phyloP scores from a whole-genome alignment of 805 yeast species.

The Groenewaldozyma tartarivorans region DNA sequence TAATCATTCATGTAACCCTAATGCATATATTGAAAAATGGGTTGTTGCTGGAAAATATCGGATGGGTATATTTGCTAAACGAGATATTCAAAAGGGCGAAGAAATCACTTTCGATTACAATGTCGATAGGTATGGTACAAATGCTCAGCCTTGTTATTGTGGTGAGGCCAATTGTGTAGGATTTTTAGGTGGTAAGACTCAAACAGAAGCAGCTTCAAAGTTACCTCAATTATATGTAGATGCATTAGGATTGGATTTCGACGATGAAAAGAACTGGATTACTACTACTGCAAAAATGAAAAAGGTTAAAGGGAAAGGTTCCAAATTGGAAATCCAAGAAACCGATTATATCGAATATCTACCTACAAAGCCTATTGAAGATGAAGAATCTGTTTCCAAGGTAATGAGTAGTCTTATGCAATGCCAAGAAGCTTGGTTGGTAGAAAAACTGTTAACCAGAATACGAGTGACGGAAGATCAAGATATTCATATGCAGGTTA shows the following conservation, averaged over 20 bases:
- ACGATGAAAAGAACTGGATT: conserved; percentile 50
- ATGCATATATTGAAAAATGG: conserved; percentile 95
- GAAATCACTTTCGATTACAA: conserved; percentile 89
- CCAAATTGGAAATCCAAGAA: conserved; percentile 30
- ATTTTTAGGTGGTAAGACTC: conserved; percentile 92
- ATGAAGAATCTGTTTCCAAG: conserved; percentile 53
- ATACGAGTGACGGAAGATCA: conserved; percentile 45
- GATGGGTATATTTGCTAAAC: conserved; percentile 91
- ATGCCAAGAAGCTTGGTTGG: conserved; percentile 56
- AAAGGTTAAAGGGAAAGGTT: conserved; percentile 33
- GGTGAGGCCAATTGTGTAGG: conserved; percentile 90
- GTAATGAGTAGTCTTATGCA: conserved; percentile 78
- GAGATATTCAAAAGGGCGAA: conserved; percentile 65
- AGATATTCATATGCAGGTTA: conserved; percentile 46
- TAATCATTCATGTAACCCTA: conserved; percentile 92
- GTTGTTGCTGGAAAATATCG: conserved; percentile 80
- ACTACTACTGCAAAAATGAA: conserved; percentile 42
- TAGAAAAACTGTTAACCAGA: conserved; percentile 58
- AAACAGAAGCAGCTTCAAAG: conserved; percentile 79
- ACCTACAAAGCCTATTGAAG: conserved; percentile 40
- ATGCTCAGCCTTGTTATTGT: conserved; percentile 89
- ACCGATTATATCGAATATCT: conserved; percentile 54
- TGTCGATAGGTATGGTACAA: conserved; percentile 93
- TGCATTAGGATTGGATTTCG: conserved; percentile 63
- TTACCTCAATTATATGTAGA: conserved; percentile 77